Evolutionary conservation across 2,329 filamentous ascomycete genomes (phyloP).

Genomic region (Cladosporium cucumerinum): DNA sequence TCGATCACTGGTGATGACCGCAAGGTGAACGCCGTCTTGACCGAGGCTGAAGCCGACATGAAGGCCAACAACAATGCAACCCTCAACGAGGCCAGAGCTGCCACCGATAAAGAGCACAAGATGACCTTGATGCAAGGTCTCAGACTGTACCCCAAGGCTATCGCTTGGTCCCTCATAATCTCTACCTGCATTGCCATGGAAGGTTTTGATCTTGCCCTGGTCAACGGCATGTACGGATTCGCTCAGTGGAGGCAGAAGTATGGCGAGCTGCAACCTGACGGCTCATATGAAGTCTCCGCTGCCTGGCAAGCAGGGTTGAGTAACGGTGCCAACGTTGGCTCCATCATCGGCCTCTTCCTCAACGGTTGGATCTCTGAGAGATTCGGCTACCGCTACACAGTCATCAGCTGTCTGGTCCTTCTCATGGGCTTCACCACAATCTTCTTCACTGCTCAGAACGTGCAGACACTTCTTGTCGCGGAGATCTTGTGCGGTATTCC

Average conservation of each 20-base stretch:
- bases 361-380: slow-evolving; percentile 47
- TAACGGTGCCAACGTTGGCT: slow-evolving; percentile 47
- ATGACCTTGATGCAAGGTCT: slow-evolving; percentile 68
- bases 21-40: not conserved
- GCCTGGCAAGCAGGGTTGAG: slow-evolving; percentile 47
- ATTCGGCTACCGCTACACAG: slow-evolving; percentile 44
- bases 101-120: slow-evolving; percentile 48
- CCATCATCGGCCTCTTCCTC: slow-evolving; percentile 42
- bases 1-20: not conserved
- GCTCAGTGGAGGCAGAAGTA: slow-evolving; percentile 47
- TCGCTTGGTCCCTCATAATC: slow-evolving; percentile 78
- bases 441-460: slow-evolving; percentile 48
- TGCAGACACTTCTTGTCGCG: slow-evolving; percentile 43
- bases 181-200: slow-evolving; percentile 90
- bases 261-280: slow-evolving; percentile 40
- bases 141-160: slow-evolving; percentile 80
- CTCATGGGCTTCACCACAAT: slow-evolving; percentile 46
- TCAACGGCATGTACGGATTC: slow-evolving; percentile 71
- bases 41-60: not conserved
- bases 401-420: slow-evolving; percentile 44
- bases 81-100: slow-evolving; percentile 35
- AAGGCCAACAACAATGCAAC: slow-evolving; percentile 2
- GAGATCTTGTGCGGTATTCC: slow-evolving; percentile 47
- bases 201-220: slow-evolving; percentile 76
- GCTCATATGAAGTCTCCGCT: slow-evolving; percentile 43